Base-by-base conservation (phyloP, 345 rosid genomes). In the Sisymbrium irio region DNA sequence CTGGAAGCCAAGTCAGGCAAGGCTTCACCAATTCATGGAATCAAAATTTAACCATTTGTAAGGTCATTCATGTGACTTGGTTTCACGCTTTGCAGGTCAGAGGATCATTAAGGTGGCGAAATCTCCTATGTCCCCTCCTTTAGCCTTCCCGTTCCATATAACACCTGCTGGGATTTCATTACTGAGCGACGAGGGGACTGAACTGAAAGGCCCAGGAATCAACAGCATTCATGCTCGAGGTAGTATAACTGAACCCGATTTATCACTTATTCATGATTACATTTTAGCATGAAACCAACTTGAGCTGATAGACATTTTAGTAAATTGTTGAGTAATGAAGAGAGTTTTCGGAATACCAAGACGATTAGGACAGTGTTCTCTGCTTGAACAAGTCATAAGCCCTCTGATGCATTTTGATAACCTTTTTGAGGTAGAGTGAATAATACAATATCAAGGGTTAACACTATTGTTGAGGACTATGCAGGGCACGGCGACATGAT, bases 81-180 rank as follows among this genome's bases (percentile, higher is more conserved):
- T 47, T 74, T 57, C 19, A 7, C 3, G 7, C n/a, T 41, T 81
- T 67, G 73, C 87, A 93, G 94, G 92, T 49, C 84, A 84, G 79
- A 86, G 96, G 83, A 82, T 80, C 55, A 75, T 93, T 39, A 87
- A 91, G 86, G 80, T 93, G 25, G 93, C 92, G 18, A 91, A 93
- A 82, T 87, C 97, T 77, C 98, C 97, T 11, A 81, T 87, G 67
- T 87, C 92, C 0, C 88, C 97, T 33, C 86, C 97, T 27, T 64
- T 91, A 65, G 88, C 85, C 62, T 89, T 91, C 72, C 91, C 92
- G n/a, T 91, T 84, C 73, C 77, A 67, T 77, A 81, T 91, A 77
- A 85, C 83, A 62, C 63, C 92, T 65, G 84, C 85, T 6, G 97
- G 93, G 17, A 85, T 93, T 55, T 82, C 83, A 65, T 71, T 90